Evolutionary conservation across 2,329 filamentous ascomycete genomes (phyloP).

Genomic region (Hypomyces perniciosus): DNA sequence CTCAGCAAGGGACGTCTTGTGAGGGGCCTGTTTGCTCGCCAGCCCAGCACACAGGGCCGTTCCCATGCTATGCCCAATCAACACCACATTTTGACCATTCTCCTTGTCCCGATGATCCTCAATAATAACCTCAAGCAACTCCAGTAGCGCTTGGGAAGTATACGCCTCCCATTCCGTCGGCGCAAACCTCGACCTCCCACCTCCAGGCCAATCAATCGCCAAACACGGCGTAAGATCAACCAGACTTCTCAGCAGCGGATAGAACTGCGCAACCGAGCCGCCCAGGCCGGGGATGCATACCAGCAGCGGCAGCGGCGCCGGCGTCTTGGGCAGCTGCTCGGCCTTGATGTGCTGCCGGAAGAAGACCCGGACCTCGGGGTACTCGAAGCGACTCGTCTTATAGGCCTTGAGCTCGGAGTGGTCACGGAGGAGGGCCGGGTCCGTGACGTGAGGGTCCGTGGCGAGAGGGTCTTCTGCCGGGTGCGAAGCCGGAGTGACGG

Average conservation of each 20-base stretch:
- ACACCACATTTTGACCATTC: constrained; percentile 62
- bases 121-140: constrained; percentile 70
- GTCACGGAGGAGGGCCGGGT: constrained; percentile 75
- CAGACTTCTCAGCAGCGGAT: constrained; percentile 72
- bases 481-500: not conserved
- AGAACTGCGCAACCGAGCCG: constrained; percentile 86
- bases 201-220: constrained; percentile 85
- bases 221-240: constrained; percentile 74
- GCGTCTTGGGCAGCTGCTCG: constrained; percentile 69
- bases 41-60: constrained; percentile 70
- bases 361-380: constrained; percentile 75
- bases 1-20: constrained; percentile 47
- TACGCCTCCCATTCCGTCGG: constrained; percentile 73
- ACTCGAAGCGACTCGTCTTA: constrained; percentile 63
- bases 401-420: constrained; percentile 67
- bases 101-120: constrained; percentile 63
- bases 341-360: constrained; percentile 75
- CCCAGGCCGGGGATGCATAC: constrained; percentile 92
- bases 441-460: constrained; percentile 46
- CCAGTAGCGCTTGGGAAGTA: constrained; percentile 65
- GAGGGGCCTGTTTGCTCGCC: constrained; percentile 40
- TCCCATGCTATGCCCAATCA: constrained; percentile 89
- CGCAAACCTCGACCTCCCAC: constrained; percentile 71
- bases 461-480: constrained; percentile 17
- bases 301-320: constrained; percentile 70